Conservation (phyloP, 2,329 filamentous ascomycete species). For the Penicillium verrucosum region DNA sequence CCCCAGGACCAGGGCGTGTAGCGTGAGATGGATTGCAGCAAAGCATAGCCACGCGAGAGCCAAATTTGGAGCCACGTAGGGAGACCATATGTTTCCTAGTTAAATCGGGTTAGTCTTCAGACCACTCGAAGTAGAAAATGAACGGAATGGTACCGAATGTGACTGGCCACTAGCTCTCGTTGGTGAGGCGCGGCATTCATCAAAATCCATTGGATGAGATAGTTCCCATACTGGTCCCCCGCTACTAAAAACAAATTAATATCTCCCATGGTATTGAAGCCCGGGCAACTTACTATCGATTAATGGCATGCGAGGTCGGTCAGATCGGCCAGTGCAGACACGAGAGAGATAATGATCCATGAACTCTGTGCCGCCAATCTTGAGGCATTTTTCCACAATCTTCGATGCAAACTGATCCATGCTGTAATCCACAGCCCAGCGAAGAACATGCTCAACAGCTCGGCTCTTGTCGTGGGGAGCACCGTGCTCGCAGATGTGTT, state of each 20-base stretch:
- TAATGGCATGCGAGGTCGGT: slow-evolving; percentile 90
- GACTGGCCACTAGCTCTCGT: slow-evolving; percentile 85
- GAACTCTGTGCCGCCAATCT: slow-evolving; percentile 89
- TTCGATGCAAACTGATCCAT: slow-evolving; percentile 99
- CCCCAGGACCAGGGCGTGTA: slow-evolving; percentile 82
- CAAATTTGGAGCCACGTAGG: slow-evolving; percentile 95
- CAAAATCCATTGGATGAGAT: slow-evolving; percentile 94
- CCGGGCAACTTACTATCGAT: slow-evolving; percentile 69
- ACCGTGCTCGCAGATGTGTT: slow-evolving; percentile 97
- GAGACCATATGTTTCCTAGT: slow-evolving; percentile 94
- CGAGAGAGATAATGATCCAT: slow-evolving; percentile 87
- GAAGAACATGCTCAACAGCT: slow-evolving; percentile 92
- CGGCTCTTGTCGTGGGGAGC: slow-evolving; percentile 85
- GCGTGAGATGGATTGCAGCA: slow-evolving; percentile 91
- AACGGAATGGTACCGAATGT: slow-evolving; percentile 62
- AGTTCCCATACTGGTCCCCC: slow-evolving; percentile 98
- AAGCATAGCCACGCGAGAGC: slow-evolving; percentile 96
- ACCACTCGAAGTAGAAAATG: background rate
- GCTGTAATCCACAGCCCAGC: slow-evolving; percentile 91
- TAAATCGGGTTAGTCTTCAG: slow-evolving; percentile 3
- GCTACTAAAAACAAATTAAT: slow-evolving; percentile 55
- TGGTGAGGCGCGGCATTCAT: slow-evolving; percentile 84
- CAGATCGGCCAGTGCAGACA: slow-evolving; percentile 84
- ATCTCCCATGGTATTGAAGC: background rate
- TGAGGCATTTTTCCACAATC: slow-evolving; percentile 97